Evolutionary conservation across 2,329 filamentous ascomycete species (phyloP), one percentile per base, ranked within the genome.

Genomic region (Sordariomycetes sp.): DNA sequence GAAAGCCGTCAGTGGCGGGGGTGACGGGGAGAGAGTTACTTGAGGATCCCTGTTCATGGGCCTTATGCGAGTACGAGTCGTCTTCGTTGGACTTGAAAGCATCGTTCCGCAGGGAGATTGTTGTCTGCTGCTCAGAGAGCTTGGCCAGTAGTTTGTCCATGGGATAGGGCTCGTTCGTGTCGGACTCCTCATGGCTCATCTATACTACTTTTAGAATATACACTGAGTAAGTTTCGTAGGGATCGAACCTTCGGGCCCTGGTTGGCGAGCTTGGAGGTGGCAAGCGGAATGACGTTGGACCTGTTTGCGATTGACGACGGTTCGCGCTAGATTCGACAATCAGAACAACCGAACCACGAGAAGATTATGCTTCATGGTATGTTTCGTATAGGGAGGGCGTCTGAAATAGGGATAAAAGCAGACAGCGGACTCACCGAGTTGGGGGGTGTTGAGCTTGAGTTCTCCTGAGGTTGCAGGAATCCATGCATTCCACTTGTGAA

Each of bases 91-190:
- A 47, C 38, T 68, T 70, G 28, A 74, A 51, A 34, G 65, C 64
- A 37, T 73, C 64, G 40, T 70, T 72, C 49, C 82, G 75, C 53
- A 75, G 69, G 27, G 20, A 9, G 32, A 80, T 57, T n/a, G 67
- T 53, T 28, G 63, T 63, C 48, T 81, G 75, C 48, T 86, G 81
- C 53, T 87, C 79, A n/a, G 75, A 75, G 31, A 90, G 68, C 51
- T 79, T 82, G 36, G 80, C 75, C 42, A 87, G 63, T 33, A 87
- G 72, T 39, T 79, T 79, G 47, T 92, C 84, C 66, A 88, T 76
- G 8, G 70, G 66, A 36, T 66, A 70, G 20, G 57, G 42, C 26
- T 70, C 66, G 30, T 49, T 41, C 9, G 53, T 41, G 6, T 47
- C 45, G 4, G 48, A 29, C 21, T 71, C 66, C 44, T 68, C 64